Evolutionary conservation across 2,329 filamentous ascomycete species (phyloP).

Genomic region (Trichoderma gracile): DNA sequence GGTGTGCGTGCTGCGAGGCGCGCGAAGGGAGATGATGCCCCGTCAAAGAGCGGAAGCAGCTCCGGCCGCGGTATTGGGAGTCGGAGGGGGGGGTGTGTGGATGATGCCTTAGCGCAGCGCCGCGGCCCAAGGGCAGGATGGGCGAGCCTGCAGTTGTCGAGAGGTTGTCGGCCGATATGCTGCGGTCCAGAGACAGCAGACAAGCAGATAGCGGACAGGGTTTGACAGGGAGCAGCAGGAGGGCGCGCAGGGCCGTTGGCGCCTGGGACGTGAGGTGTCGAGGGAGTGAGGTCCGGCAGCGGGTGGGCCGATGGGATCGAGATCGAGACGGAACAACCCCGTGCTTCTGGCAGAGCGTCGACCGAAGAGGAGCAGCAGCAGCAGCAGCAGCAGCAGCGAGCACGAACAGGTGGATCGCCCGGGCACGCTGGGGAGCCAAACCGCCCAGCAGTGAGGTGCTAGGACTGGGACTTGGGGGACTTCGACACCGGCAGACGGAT

Average conservation of each 20-base stretch:
- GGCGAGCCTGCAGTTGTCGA: background rate
- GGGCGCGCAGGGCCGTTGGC: conserved; percentile 7
- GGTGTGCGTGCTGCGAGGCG: background rate
- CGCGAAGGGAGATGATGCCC: background rate
- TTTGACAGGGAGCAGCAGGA: background rate
- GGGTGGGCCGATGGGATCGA: background rate
- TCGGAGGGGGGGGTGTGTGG: background rate
- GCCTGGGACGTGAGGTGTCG: background rate
- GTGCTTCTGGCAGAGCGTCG: background rate
- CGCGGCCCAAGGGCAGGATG: conserved; percentile 12
- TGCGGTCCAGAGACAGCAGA: background rate
- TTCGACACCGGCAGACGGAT: no score
- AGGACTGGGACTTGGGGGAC: no score
- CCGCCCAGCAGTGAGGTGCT: background rate
- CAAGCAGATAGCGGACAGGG: no score
- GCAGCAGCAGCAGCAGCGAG: background rate
- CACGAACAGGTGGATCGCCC: background rate
- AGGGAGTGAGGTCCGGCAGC: conserved; percentile 12
- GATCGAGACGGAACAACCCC: background rate
- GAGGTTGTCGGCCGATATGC: background rate
- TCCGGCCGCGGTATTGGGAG: background rate
- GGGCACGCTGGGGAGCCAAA: background rate
- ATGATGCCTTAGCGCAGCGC: conserved; percentile 15
- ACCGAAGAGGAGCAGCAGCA: background rate
- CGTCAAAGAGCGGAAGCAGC: background rate